phyloP scores from a whole-genome alignment of 2,329 filamentous ascomycete genomes.

The Berkeleyomyces basicola region DNA sequence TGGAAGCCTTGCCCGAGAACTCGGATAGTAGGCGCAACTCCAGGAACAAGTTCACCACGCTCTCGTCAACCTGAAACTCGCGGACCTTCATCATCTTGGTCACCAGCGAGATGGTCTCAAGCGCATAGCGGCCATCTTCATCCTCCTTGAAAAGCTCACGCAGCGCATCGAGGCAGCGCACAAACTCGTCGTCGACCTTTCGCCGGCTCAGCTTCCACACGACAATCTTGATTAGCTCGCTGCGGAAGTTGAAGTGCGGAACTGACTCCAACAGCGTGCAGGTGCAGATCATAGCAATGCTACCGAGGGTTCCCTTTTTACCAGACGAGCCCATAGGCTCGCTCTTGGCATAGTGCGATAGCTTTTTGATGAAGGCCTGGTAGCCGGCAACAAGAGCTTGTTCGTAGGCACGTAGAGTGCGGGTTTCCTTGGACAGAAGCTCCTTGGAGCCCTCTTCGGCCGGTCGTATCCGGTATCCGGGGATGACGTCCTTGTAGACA shows the following conservation, averaged over 20 bases:
- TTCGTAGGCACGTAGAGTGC: slow-evolving; percentile 67
- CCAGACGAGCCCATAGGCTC: slow-evolving; percentile 22
- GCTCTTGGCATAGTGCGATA: slow-evolving; percentile 50
- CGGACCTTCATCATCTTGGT: slow-evolving; percentile 90
- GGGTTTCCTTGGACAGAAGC: slow-evolving; percentile 85
- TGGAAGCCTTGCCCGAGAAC: slow-evolving; percentile 70
- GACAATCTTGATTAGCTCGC: slow-evolving; percentile 72
- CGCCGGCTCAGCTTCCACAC: slow-evolving; percentile 65
- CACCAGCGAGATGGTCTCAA: slow-evolving; percentile 72
- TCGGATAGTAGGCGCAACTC: slow-evolving; percentile 77
- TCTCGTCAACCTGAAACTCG: slow-evolving; percentile 70
- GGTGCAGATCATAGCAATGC: slow-evolving; percentile 68
- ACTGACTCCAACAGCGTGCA: slow-evolving; percentile 67
- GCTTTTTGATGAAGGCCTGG: slow-evolving; percentile 63
- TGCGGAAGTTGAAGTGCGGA: slow-evolving; percentile 93
- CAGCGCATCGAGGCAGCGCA: slow-evolving; percentile 60
- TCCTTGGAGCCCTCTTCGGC: slow-evolving; percentile 56
- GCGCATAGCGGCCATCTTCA: slow-evolving; percentile 72
- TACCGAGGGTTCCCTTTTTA: slow-evolving; percentile 36
- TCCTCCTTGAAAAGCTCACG: slow-evolving; percentile 73
- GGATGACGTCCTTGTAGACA: slow-evolving; percentile 90
- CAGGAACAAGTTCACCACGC: slow-evolving; percentile 77
- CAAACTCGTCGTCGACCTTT: slow-evolving; percentile 55
- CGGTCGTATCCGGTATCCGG: slow-evolving; percentile 85
- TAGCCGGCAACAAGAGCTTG: slow-evolving; percentile 76